A percentile compares a stretch with the other conserved stretches of the same genome.
Evolutionary conservation across 1,139 yeast species (phyloP).

Genomic region (Barnettozyma hawaiiensis): DNA sequence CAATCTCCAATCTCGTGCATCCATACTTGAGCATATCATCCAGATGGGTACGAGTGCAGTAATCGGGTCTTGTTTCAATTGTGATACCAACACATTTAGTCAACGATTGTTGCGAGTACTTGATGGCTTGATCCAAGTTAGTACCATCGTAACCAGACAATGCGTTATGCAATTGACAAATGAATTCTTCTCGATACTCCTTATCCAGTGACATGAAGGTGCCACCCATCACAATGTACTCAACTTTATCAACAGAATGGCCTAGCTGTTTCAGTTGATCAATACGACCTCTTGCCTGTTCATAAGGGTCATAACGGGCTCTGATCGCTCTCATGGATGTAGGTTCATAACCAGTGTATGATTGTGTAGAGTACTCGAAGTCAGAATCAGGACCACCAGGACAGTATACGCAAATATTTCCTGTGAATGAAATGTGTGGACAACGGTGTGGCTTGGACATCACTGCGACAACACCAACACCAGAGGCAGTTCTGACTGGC

Average conservation of each 20-base stretch:
- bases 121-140: conserved; percentile 84
- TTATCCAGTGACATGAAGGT: conserved; percentile 94
- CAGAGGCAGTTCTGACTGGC: conserved; percentile 98
- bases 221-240: conserved; percentile 98
- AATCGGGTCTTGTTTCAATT: conserved; percentile 97
- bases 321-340: conserved; percentile 98
- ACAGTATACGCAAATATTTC: conserved; percentile 96
- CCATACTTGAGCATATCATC: conserved; percentile 96
- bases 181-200: conserved; percentile 84
- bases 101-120: conserved; percentile 86
- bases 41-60: conserved; percentile 92
- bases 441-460: conserved; percentile 99
- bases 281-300: conserved; percentile 96
- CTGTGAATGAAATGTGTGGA: conserved; percentile 98
- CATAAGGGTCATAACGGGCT: conserved; percentile 97
- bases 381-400: conserved; percentile 99
- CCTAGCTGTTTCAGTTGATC: conserved; percentile 95
- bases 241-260: conserved; percentile 95
- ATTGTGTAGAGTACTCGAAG: conserved; percentile 95
- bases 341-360: conserved; percentile 98
- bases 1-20: conserved; percentile 93
- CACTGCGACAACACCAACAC: conserved; percentile 97
- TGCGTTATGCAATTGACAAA: conserved; percentile 89
- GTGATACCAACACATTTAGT: conserved; percentile 99
- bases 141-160: conserved; percentile 88